Conservation (phyloP, 495 filamentous ascomycete genomes). For the Penicillium waksmanii region DNA sequence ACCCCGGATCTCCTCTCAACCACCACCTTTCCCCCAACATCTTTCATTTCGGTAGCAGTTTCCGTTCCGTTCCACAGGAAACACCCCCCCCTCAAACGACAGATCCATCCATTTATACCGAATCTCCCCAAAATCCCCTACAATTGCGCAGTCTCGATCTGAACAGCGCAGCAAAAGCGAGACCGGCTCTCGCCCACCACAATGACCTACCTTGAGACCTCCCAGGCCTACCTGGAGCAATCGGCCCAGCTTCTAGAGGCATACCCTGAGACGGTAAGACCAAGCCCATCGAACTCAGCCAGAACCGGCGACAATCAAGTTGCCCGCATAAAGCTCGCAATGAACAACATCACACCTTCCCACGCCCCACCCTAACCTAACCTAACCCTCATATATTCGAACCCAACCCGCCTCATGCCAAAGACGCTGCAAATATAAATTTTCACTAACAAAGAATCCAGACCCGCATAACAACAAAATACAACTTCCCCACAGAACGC, state of each 20-base stretch:
- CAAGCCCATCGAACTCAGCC: not conserved
- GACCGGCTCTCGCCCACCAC: constrained; percentile 25
- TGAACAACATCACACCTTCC: not conserved
- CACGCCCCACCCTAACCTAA: not conserved
- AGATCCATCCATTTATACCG: not conserved
- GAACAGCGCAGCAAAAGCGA: constrained; percentile 18
- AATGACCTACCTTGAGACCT: constrained; percentile 66
- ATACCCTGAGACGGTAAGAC: constrained; percentile 63
- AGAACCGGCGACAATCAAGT: not conserved
- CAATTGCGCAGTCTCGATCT: constrained; percentile 1
- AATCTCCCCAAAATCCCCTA: not conserved
- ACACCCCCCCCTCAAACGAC: not conserved
- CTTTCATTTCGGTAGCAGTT: not conserved
- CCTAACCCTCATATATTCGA: not conserved
- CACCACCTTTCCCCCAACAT: constrained; percentile 7
- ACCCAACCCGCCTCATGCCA: not conserved
- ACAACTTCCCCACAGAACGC: constrained; percentile 62
- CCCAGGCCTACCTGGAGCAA: constrained; percentile 66
- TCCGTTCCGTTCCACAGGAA: not conserved
- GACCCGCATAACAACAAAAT: constrained; percentile 85
- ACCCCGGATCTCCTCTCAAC: constrained; percentile 16
- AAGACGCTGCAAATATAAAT: not conserved
- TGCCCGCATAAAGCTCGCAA: constrained; percentile 1
- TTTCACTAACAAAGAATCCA: constrained; percentile 32
- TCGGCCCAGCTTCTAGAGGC: constrained; percentile 64